phyloP scores from a whole-genome alignment of 257 asterid species.

The Scutellaria minor region DNA sequence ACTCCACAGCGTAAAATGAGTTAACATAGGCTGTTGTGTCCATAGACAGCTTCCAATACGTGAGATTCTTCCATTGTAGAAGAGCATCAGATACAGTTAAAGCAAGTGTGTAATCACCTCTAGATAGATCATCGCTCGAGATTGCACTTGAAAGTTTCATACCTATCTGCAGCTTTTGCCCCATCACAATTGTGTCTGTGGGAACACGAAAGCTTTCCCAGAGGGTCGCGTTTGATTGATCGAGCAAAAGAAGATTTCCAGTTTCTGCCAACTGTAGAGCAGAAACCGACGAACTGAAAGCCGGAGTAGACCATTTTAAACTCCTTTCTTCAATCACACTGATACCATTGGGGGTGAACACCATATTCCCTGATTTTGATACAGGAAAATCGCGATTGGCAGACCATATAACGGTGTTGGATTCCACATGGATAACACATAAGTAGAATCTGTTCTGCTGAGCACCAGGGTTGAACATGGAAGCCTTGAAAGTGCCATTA shows the following conservation, averaged over 20 bases:
- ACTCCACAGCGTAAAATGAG: constrained; percentile 42
- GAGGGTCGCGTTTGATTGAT: constrained; percentile 44
- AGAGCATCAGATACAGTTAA: constrained; percentile 52
- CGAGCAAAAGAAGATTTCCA: constrained; percentile 75
- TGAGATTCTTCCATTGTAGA: constrained; percentile 51
- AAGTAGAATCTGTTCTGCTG: constrained; percentile 55
- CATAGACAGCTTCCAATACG: constrained; percentile 75
- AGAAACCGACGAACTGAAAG: constrained; percentile 34
- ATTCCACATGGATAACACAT: constrained; percentile 58
- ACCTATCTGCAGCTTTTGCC: constrained; percentile 49
- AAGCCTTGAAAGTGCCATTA: constrained; percentile 60
- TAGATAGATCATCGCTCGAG: constrained; percentile 48
- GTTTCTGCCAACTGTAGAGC: constrained; percentile 51
- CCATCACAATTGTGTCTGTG: constrained; percentile 64
- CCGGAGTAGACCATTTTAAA: constrained; percentile 63
- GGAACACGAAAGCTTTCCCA: constrained; percentile 80
- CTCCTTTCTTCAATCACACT: constrained; percentile 43
- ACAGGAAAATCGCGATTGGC: constrained; percentile 69
- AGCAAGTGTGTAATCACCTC: constrained; percentile 51
- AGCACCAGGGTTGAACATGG: constrained; percentile 51
- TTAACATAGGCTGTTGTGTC: constrained; percentile 42
- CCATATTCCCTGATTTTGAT: constrained; percentile 48
- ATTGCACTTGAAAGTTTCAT: constrained; percentile 42
- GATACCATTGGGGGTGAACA: constrained; percentile 49
- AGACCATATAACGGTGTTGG: constrained; percentile 65